Evolutionary conservation across 768 basidiomycete genomes (phyloP).

Genomic region (Pleurotus platypus): DNA sequence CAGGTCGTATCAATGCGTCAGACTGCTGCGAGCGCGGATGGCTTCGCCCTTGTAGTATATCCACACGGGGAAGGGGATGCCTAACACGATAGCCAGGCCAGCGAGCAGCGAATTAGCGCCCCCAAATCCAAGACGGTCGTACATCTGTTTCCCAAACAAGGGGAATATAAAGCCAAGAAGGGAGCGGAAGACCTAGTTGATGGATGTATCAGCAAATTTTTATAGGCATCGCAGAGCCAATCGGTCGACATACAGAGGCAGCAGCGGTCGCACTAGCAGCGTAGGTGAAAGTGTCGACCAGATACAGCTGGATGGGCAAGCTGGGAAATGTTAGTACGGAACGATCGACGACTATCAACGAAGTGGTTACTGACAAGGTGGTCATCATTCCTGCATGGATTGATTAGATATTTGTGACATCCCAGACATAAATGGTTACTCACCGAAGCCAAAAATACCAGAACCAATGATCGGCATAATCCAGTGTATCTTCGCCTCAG

Average conservation of each 20-base stretch:
- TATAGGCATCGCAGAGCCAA: neutral
- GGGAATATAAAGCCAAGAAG: slow-evolving; percentile 47
- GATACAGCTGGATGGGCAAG: slow-evolving; percentile 66
- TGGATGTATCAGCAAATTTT: neutral
- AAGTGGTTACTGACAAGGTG: slow-evolving; percentile 41
- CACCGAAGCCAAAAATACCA: slow-evolving; percentile 56
- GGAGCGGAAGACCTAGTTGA: slow-evolving; percentile 39
- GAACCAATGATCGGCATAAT: slow-evolving; percentile 74
- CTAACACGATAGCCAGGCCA: slow-evolving; percentile 54
- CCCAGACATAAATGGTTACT: neutral
- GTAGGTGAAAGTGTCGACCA: slow-evolving; percentile 68
- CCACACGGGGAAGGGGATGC: slow-evolving; percentile 74
- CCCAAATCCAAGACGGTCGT: slow-evolving; percentile 54
- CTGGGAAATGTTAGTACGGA: slow-evolving; percentile 22
- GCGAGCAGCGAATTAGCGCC: slow-evolving; percentile 67
- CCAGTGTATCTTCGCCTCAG: slow-evolving; percentile 62
- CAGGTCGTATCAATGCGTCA: neutral
- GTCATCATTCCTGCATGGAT: slow-evolving; percentile 42
- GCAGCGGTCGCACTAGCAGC: slow-evolving; percentile 63
- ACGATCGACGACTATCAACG: too few species aligned
- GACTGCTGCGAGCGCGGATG: slow-evolving; percentile 40
- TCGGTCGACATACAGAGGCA: too few species aligned
- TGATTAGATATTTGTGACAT: too few species aligned
- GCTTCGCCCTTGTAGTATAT: slow-evolving; percentile 66
- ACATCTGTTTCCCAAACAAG: slow-evolving; percentile 58